phyloP scores from a whole-genome alignment of 2,329 filamentous ascomycete genomes.

The Exophiala bonariae region DNA sequence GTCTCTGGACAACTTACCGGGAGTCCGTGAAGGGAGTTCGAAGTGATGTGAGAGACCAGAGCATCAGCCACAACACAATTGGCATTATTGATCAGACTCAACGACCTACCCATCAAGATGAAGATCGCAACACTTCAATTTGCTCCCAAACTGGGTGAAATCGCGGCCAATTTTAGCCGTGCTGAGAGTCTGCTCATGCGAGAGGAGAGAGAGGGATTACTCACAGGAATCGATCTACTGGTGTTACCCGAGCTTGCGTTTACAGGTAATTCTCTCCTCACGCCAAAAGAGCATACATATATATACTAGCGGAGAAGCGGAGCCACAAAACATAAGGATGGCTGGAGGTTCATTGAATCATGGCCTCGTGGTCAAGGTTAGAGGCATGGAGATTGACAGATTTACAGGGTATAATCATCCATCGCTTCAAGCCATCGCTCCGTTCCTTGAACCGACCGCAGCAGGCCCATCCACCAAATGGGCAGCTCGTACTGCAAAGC shows the following conservation, averaged over 20 bases:
- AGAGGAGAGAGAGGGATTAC: constrained; percentile 29
- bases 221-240: constrained; percentile 53
- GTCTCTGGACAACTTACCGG: no score
- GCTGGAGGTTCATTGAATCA: neutral
- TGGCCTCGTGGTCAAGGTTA: neutral
- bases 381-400: constrained; percentile 8
- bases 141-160: constrained; percentile 42
- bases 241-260: constrained; percentile 65
- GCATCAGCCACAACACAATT: no score
- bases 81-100: no score
- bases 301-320: neutral
- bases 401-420: constrained; percentile 63
- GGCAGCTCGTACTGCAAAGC: constrained; percentile 57
- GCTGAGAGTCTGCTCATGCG: constrained; percentile 44
- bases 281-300: no score
- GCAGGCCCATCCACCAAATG: constrained; percentile 57
- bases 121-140: constrained; percentile 50
- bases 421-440: constrained; percentile 55
- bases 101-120: constrained; percentile 32
- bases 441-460: constrained; percentile 60
- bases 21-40: no score
- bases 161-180: constrained; percentile 45
- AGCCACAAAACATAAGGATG: neutral
- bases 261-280: constrained; percentile 44
- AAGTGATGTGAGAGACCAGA: no score